Percentiles rank a stretch among this genome's conserved stretches.
phyloP scores from a whole-genome alignment of 2,329 filamentous ascomycete genomes.

The Apiospora sp. region DNA sequence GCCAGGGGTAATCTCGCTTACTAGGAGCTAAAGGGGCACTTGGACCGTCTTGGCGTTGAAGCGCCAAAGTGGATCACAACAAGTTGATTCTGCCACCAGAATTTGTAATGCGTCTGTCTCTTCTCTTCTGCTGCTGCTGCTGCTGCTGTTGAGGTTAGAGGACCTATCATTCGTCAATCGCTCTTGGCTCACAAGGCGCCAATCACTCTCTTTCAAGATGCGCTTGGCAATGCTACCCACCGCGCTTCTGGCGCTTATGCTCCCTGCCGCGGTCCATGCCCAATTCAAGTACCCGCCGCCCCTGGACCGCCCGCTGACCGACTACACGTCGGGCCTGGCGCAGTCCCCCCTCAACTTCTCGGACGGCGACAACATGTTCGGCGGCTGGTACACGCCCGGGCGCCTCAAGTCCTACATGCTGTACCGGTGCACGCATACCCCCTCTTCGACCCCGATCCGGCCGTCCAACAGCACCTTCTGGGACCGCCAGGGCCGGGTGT shows the following conservation, averaged over 20 bases:
- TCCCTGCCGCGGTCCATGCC: neutral
- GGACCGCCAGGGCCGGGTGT: neutral
- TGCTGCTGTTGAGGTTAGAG: neutral
- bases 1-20: slow-evolving; percentile 9
- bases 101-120: neutral
- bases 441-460: neutral
- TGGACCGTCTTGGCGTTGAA: neutral
- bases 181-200: neutral
- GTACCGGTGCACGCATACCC: slow-evolving; percentile 3
- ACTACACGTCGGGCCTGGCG: slow-evolving; percentile 5
- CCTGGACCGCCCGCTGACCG: neutral
- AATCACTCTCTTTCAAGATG: neutral
- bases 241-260: slow-evolving; percentile 2
- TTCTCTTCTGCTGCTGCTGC: neutral
- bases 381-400: neutral
- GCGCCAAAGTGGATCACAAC: slow-evolving; percentile 10
- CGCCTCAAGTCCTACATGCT: neutral
- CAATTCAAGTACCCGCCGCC: slow-evolving; percentile 11
- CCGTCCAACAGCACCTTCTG: slow-evolving; percentile 9
- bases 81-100: neutral
- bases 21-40: neutral
- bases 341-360: neutral
- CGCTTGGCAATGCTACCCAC: neutral
- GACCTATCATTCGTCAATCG: neutral
- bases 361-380: slow-evolving; percentile 3